Evolutionary conservation across 2,329 filamentous ascomycete genomes (phyloP), one percentile per base, ranked within the genome.

Genomic region (Aspergillus sp.): DNA sequence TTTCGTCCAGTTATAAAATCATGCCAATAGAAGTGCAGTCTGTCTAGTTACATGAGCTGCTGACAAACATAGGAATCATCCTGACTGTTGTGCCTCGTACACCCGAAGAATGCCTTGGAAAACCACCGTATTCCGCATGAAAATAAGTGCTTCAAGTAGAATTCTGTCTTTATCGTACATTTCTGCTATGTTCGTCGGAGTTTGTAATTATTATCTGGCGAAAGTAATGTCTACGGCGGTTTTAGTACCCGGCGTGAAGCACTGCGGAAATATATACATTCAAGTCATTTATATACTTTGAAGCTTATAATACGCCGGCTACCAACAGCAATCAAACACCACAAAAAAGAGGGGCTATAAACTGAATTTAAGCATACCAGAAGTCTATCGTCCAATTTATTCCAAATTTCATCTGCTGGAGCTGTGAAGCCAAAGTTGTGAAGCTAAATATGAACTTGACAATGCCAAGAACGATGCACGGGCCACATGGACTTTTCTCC

Each of bases 401-500:
- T 37, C 34, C 15, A 13, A 15, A 37, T n/a, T n/a, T n/a, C 5
- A 4, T n/a, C 4, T n/a, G 34, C 5, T 15, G 34, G 9, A 15
- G 6, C n/a, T n/a, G 15, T 37, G 44, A 30, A 46, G n/a, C 20
- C 20, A 20, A 20, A 20, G 20, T 20, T 20, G 20, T 20, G 20
- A 20, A 20, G 27, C 41, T 9, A 30, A 30, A 4, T 11, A 30
- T 30, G 27, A 30, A 9, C 27, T 30, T 11, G 33, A 49, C 13
- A n/a, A 44, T 30, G 50, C 49, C 54, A 61, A 61, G 60, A 48
- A 40, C 1, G 4, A 12, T 22, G 62, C 62, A 62, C 62, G 56
- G 62, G 27, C 62, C 62, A 64, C n/a, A 12, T 27, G 58, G 54
- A 54, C 54, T 59, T 61, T 60, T 61, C 56, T 57, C 57, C 37